Evolutionary conservation across 2,329 filamentous ascomycete genomes (phyloP).

Genomic region (Bipolaris cookei): DNA sequence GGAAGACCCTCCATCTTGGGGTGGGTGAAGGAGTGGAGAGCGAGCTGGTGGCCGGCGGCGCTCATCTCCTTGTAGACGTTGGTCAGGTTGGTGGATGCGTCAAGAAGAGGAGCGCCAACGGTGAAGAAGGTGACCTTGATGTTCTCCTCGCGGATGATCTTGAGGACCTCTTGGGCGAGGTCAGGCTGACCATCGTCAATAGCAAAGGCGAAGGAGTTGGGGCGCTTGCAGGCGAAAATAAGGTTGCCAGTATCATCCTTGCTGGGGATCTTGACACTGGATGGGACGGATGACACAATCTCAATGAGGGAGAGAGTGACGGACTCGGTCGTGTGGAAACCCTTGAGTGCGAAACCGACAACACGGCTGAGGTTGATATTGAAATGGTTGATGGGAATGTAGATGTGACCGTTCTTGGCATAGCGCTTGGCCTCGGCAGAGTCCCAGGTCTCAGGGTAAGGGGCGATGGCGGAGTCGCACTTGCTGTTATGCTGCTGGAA

Average conservation of each 20-base stretch:
- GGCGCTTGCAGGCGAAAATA: conserved; percentile 68
- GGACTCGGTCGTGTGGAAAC: conserved; percentile 63
- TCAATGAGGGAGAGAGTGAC: conserved; percentile 65
- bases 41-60: conserved; percentile 69
- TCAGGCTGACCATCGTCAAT: conserved; percentile 71
- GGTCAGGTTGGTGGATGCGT: conserved; percentile 65
- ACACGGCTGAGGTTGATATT: conserved; percentile 63
- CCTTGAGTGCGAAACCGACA: conserved; percentile 67
- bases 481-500: conserved; percentile 70
- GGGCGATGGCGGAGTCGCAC: conserved; percentile 62
- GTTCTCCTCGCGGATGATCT: conserved; percentile 64
- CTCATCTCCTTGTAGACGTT: conserved; percentile 69
- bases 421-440: conserved; percentile 70
- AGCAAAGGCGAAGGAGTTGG: conserved; percentile 74
- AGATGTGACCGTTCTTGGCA: conserved; percentile 62
- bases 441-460: conserved; percentile 72
- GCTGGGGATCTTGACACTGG: conserved; percentile 59
- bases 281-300: conserved; percentile 63
- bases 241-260: conserved; percentile 68
- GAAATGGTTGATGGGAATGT: conserved; percentile 72
- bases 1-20: conserved; percentile 68
- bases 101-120: conserved; percentile 67
- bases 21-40: conserved; percentile 72
- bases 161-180: conserved; percentile 65
- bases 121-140: conserved; percentile 76